Evolutionary conservation across 2,329 filamentous ascomycete species (phyloP).

Genomic region (Botrytis squamosa): DNA sequence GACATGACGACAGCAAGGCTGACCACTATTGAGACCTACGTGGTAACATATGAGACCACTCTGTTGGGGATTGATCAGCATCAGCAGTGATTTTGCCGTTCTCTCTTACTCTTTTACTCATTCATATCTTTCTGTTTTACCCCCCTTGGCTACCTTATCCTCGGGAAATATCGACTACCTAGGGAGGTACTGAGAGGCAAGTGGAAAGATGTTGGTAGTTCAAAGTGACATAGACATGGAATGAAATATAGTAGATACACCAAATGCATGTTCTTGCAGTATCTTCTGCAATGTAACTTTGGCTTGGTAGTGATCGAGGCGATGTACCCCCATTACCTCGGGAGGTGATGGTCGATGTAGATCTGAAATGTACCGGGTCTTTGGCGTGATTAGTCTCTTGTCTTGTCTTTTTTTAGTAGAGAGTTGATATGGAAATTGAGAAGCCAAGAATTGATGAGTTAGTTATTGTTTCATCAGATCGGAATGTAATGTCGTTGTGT

Average conservation of each 20-base stretch:
- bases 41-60: background rate
- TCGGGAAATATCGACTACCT: background rate
- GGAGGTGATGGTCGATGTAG: background rate
- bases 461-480: background rate
- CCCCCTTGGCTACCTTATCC: background rate
- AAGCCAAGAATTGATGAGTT: background rate
- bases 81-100: background rate
- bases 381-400: background rate
- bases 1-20: conserved; percentile 2
- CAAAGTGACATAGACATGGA: background rate
- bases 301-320: background rate
- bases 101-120: background rate
- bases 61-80: background rate
- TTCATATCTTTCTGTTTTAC: background rate
- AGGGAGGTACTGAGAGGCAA: background rate
- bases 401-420: no score
- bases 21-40: background rate
- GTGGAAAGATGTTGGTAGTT: background rate
- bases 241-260: background rate
- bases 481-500: background rate
- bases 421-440: no score
- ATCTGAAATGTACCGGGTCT: background rate
- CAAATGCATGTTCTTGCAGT: background rate
- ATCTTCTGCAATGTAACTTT: conserved; percentile 4
- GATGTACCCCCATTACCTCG: background rate